Conservation (phyloP, 2,329 filamentous ascomycete genomes). For the Dothiorella sarmentorum region DNA sequence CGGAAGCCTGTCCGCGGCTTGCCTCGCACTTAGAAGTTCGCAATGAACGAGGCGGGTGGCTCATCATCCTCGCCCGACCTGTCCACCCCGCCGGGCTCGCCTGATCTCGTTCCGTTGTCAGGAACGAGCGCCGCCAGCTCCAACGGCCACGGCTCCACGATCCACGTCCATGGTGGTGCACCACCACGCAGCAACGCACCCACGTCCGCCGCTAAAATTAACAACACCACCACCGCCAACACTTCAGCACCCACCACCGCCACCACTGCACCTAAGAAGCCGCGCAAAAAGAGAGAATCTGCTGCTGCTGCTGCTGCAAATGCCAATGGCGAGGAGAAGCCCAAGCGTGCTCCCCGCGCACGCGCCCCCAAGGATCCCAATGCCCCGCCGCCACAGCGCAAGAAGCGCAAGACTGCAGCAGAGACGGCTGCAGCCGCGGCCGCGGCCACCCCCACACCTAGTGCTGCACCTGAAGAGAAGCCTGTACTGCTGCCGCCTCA, state of each 20-base stretch:
- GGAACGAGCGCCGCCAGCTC: constrained; percentile 22
- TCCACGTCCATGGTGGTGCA: constrained; percentile 32
- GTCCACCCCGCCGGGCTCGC: constrained; percentile 37
- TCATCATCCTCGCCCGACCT: constrained; percentile 36
- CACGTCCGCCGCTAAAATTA: constrained; percentile 28
- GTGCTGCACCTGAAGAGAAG: constrained; percentile 6
- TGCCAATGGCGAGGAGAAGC: constrained; percentile 40
- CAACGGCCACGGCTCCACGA: constrained; percentile 32
- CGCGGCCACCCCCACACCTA: constrained; percentile 14
- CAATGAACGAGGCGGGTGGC: constrained; percentile 29
- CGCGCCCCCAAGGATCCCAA: constrained; percentile 49
- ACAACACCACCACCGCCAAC: constrained; percentile 15
- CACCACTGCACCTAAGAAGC: constrained; percentile 40
- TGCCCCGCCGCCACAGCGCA: constrained; percentile 45
- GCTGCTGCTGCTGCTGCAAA: constrained; percentile 28
- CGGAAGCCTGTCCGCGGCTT: constrained; percentile 19
- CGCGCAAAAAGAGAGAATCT: constrained; percentile 41
- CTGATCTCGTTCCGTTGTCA: constrained; percentile 19
- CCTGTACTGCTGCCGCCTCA: constrained; percentile 18
- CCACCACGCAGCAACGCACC: constrained; percentile 28
- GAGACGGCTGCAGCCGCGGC: constrained; percentile 11
- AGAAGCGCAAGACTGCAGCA: constrained; percentile 39
- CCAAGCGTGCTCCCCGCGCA: constrained; percentile 45
- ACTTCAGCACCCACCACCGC: constrained; percentile 36
- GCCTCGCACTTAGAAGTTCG: constrained; percentile 22